Base-by-base conservation (phyloP, 1,284 basidiomycete species). In the Thecaphora thlaspeos region DNA sequence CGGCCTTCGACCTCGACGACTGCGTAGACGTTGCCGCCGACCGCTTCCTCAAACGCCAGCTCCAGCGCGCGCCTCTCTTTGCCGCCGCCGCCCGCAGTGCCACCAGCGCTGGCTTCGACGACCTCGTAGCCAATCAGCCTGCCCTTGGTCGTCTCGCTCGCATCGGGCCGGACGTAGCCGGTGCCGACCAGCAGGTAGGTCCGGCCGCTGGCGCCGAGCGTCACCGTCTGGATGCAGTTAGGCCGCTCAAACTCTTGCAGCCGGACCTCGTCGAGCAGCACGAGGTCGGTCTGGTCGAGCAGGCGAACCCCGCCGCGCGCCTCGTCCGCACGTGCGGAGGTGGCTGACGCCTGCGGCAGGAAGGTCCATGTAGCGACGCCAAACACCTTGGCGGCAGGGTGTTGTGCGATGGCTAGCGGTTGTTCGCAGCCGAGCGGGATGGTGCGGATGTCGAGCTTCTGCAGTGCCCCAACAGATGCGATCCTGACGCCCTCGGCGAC, bases 361-460 rank as follows among this genome's bases (percentile, higher is more conserved):
- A 61, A 71, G 0, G 44, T 24, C 60, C 60, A 66, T 0, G 67
- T 61, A 34, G 57, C 51, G n/a, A 70, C 60, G 7, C 50, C 68
- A 21, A 70, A 57, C 18, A 56, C 30, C 12, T 46, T 28, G 12
- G 56, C 53, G 10, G 43, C 22, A 2, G 39, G 36, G 32, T 73
- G 69, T 34, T 71, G 53, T 7, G 70, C 58, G 40, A 80, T 71
- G n/a, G 72, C 60, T 3, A 73, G 52, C 1, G 79, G 78, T 41
- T 79, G 77, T 37, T 78, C 65, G 11, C 71, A 66, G 12, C 75
- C 79, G 18, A 80, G 68, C 8, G 68, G 62, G 34, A 79, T 55
- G 10, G 77, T 75, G 19, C 64, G 57, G 30, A 79, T 56, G 48
- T 79, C 73, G n/a, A 75, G 53, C 30, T 71, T 60, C 48, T 68